A percentile compares a stretch with the other conserved stretches of the same genome.
phyloP scores from a whole-genome alignment of 2,329 filamentous ascomycete species.

The Alternaria gansuensis region DNA sequence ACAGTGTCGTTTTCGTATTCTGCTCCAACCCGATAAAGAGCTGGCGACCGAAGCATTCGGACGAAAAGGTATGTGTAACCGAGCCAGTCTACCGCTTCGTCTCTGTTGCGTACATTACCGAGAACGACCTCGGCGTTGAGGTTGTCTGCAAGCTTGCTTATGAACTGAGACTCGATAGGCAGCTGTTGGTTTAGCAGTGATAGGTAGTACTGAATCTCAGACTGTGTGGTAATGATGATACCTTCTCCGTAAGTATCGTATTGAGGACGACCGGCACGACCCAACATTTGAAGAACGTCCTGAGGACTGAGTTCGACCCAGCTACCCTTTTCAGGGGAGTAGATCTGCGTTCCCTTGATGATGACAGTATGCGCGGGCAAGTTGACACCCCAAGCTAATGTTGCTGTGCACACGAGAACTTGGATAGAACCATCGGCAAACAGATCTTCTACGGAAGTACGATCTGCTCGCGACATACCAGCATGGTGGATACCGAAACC shows the following conservation, averaged over 20 bases:
- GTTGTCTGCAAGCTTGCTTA: conserved; percentile 92
- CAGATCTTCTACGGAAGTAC: conserved; percentile 92
- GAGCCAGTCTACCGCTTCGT: conserved; percentile 98
- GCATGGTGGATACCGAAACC: conserved; percentile 99
- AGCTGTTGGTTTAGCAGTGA: conserved; percentile 96
- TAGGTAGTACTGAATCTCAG: conserved; percentile 95
- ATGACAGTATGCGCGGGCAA: conserved; percentile 97
- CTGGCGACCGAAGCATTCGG: conserved; percentile 94
- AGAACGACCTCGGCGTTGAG: conserved; percentile 96
- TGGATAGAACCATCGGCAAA: conserved; percentile 92
- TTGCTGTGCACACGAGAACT: conserved; percentile 95
- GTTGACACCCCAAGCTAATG: conserved; percentile 99
- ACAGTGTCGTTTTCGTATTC: conserved; percentile 94
- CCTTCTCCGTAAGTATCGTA: conserved; percentile 98
- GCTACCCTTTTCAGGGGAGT: conserved; percentile 97
- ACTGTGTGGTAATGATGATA: conserved; percentile 96
- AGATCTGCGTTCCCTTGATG: conserved; percentile 98
- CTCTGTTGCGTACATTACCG: conserved; percentile 87
- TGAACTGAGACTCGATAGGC: conserved; percentile 95
- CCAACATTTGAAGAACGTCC: conserved; percentile 98
- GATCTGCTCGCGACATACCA: conserved; percentile 94
- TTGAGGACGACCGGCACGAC: conserved; percentile 93
- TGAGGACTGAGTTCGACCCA: conserved; percentile 98
- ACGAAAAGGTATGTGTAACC: conserved; percentile 98
- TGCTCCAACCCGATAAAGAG: conserved; percentile 91